Evolutionary conservation across 148 eudicot species (phyloP), one percentile per base, ranked within the genome.

Genomic region (Dysphania ambrosioides): DNA sequence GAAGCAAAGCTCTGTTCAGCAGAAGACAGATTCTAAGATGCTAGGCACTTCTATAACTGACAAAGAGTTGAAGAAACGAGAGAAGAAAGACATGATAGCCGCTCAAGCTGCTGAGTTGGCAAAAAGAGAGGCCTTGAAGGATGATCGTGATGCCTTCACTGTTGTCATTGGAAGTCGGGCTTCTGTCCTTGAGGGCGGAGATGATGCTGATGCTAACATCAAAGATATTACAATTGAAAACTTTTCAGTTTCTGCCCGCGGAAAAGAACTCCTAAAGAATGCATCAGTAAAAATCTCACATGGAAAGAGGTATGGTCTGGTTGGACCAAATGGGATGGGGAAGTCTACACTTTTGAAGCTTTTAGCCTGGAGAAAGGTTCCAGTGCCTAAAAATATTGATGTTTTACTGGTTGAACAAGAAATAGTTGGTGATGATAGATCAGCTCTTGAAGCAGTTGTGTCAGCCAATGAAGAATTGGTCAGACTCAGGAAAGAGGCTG

Each of bases 311-410:
- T 89, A 89, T 59, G 90, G 93, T 62, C 62, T 89, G 78, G 85
- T 89, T 34, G 93, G 93, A 41, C 93, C 93, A 29, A 89, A 89
- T 74, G 93, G 93, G 31, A 89, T 34, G 87, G 93, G 93, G 29
- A 89, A 89, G 68, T 89, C 93, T 32, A 89, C 93, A 23, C 86
- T 89, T 65, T 78, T 89, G 63, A 89, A 89, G 84, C 93, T 89
- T 60, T 74, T 89, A 41, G 88, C 90, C 5, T 89, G 93, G 93
- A 87, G 93, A 82, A 89, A 83, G 79, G 76, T 89, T 65, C 93
- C 93, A 4, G 90, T 89, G 66, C 93, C 93, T 0, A 89, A 87
- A 79, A 87, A 89, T 72, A 89, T 89, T 35, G 93, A 89, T 72
- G 93, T 89, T 41, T 77, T 87, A 13, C 77, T 89, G 80, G 90